Conservation (phyloP, 1,139 yeast species). For the Suhomyces terraborum region DNA sequence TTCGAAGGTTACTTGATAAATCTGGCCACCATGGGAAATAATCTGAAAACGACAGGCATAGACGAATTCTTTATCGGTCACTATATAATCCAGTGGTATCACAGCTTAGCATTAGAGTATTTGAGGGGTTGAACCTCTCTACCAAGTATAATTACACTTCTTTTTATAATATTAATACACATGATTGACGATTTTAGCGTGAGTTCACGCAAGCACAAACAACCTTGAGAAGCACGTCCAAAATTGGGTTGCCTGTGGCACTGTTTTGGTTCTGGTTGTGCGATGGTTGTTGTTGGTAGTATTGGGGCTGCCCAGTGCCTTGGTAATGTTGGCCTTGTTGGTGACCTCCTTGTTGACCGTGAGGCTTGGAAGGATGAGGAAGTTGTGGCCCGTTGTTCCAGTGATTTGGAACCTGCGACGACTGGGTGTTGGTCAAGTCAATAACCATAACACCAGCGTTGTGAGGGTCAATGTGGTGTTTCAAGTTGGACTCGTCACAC, state of each 20-base stretch:
- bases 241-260: constrained; percentile 35
- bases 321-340: constrained; percentile 26
- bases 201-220: constrained; percentile 35
- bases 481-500: constrained; percentile 65
- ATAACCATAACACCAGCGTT: constrained; percentile 82
- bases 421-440: constrained; percentile 48
- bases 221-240: constrained; percentile 35
- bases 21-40: neutral
- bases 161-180: constrained; percentile 12
- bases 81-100: neutral
- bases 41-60: neutral
- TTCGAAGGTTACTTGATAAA: neutral
- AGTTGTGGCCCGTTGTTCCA: constrained; percentile 40
- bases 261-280: constrained; percentile 28
- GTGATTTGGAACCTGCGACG: constrained; percentile 50
- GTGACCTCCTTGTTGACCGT: constrained; percentile 24
- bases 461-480: constrained; percentile 60
- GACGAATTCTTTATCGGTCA: neutral
- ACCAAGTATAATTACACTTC: constrained; percentile 2
- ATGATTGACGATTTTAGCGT: constrained; percentile 8
- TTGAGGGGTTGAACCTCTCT: constrained; percentile 7
- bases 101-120: constrained; percentile 2
- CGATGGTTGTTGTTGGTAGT: constrained; percentile 29
- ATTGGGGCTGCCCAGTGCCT: constrained; percentile 5
- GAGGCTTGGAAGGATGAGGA: constrained; percentile 29